Percentiles rank a stretch among this genome's conserved stretches.
phyloP scores from a whole-genome alignment of 805 yeast species.

The Dipodascus geniculatus region DNA sequence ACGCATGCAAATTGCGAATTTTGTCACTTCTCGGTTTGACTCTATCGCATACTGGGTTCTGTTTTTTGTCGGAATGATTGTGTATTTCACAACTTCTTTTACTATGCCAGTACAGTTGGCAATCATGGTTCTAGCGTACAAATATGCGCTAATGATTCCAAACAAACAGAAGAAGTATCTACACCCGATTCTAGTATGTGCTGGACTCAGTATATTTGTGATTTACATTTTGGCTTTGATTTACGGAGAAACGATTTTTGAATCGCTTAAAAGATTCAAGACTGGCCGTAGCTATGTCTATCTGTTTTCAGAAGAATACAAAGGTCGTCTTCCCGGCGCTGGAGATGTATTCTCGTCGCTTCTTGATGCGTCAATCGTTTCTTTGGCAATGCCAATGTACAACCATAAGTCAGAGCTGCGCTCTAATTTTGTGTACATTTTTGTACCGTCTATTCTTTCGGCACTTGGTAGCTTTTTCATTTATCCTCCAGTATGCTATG shows the following conservation, averaged over 20 bases:
- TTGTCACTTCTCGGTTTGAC: conserved; percentile 38
- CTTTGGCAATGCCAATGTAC: conserved; percentile 68
- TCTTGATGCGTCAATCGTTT: conserved; percentile 68
- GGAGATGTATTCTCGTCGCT: conserved; percentile 63
- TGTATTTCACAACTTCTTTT: conserved; percentile 46
- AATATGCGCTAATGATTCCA: conserved; percentile 36
- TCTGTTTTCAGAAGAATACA: conserved; percentile 34
- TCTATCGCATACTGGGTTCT: conserved; percentile 38
- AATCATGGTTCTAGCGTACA: conserved; percentile 46
- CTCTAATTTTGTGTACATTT: conserved; percentile 44
- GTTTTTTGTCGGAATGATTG: conserved; percentile 45
- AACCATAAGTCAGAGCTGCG: conserved; percentile 54
- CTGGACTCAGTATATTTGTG: conserved; percentile 49
- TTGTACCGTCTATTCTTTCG: conserved; percentile 47
- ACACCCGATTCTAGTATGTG: conserved; percentile 63
- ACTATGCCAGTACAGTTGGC: conserved; percentile 53
- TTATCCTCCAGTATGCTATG: conserved; percentile 59
- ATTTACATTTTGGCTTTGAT: conserved; percentile 52
- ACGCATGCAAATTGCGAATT: conserved; percentile 25
- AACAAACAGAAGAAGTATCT: conserved; percentile 38
- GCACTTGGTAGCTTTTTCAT: conserved; percentile 49
- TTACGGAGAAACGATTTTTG: conserved; percentile 27
- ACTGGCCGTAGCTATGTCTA: conserved; percentile 58
- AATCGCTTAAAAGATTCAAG: conserved; percentile 42
- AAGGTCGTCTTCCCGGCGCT: conserved; percentile 55